Evolutionary conservation across 371 early-diverging fungal species (phyloP).

Genomic region (Parasitella parasitica): DNA sequence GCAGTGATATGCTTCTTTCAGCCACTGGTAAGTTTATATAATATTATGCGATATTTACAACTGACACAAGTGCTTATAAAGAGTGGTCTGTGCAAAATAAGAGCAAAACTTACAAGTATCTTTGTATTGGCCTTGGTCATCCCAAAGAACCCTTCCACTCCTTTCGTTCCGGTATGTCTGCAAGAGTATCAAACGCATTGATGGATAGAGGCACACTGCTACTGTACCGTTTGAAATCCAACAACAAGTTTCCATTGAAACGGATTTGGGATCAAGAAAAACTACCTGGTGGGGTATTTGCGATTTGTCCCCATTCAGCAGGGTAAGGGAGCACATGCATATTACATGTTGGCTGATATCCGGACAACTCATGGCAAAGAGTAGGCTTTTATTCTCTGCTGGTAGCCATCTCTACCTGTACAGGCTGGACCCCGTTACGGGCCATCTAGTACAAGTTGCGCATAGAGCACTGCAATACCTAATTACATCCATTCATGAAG

Average conservation of each 20-base stretch:
- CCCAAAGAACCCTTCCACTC: conserved; percentile 14
- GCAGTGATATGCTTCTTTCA: conserved; percentile 24
- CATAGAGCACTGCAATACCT: conserved; percentile 25
- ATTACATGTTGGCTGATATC: no score
- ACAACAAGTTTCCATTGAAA: conserved; percentile 18
- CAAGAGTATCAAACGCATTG: conserved; percentile 9
- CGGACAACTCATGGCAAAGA: no score
- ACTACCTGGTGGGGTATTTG: conserved; percentile 37
- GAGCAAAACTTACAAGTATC: conserved; percentile 30
- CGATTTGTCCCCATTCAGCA: conserved; percentile 43
- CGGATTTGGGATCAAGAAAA: conserved; percentile 34
- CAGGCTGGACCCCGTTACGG: conserved; percentile 28
- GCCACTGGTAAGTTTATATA: conserved; percentile 15
- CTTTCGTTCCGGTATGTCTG: conserved; percentile 10
- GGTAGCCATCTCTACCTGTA: conserved; percentile 32
- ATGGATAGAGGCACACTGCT: conserved; percentile 34
- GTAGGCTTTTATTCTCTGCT: conserved; percentile 39
- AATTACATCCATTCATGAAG: conserved; percentile 38
- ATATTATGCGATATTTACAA: background rate
- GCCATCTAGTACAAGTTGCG: conserved; percentile 32
- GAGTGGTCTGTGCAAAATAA: conserved; percentile 39
- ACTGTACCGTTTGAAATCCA: conserved; percentile 35
- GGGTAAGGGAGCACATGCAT: conserved; percentile 23
- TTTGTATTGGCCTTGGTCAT: conserved; percentile 43
- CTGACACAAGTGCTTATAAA: background rate